phyloP scores from a whole-genome alignment of 2,329 filamentous ascomycete genomes.

The Cladosporium sp. region DNA sequence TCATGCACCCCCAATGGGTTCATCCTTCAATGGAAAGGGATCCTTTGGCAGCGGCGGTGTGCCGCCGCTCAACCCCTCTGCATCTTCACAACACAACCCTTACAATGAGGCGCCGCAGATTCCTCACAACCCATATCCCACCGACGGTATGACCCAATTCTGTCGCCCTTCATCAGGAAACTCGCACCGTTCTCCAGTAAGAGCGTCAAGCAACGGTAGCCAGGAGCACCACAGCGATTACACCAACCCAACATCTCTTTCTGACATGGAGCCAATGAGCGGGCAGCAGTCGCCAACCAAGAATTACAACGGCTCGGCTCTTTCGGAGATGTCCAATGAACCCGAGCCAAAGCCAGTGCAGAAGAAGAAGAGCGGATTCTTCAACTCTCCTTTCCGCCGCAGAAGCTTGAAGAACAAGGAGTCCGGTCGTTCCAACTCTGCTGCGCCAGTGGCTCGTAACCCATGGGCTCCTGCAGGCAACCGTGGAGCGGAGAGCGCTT shows the following conservation, averaged over 20 bases:
- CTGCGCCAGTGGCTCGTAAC: slow-evolving; percentile 43
- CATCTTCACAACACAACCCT: slow-evolving; percentile 41
- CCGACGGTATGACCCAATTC: slow-evolving; percentile 96
- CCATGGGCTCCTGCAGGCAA: slow-evolving; percentile 47
- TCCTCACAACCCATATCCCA: slow-evolving; percentile 88
- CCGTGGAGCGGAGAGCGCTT: slow-evolving; percentile 35
- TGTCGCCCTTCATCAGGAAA: slow-evolving; percentile 71
- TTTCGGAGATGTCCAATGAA: slow-evolving; percentile 24
- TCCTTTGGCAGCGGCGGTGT: slow-evolving; percentile 11
- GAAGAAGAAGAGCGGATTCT: slow-evolving; percentile 77
- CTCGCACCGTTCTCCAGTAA: slow-evolving; percentile 61
- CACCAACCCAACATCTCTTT: slow-evolving; percentile 83
- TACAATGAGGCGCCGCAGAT: slow-evolving; percentile 62
- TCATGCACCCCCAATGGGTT: not conserved
- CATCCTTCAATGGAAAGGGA: slow-evolving; percentile 6
- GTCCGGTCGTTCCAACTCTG: slow-evolving; percentile 35
- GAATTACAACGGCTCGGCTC: slow-evolving; percentile 35
- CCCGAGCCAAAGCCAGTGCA: slow-evolving; percentile 60
- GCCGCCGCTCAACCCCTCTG: slow-evolving; percentile 15
- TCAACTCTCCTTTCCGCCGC: slow-evolving; percentile 86
- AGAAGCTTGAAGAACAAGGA: slow-evolving; percentile 76
- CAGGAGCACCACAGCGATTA: slow-evolving; percentile 66
- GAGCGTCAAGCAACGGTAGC: slow-evolving; percentile 80
- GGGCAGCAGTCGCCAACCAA: slow-evolving; percentile 72
- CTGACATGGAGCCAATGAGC: slow-evolving; percentile 74